Evolutionary conservation across 1,284 basidiomycete species (phyloP).

Genomic region (Sanguinoderma infundibulare): DNA sequence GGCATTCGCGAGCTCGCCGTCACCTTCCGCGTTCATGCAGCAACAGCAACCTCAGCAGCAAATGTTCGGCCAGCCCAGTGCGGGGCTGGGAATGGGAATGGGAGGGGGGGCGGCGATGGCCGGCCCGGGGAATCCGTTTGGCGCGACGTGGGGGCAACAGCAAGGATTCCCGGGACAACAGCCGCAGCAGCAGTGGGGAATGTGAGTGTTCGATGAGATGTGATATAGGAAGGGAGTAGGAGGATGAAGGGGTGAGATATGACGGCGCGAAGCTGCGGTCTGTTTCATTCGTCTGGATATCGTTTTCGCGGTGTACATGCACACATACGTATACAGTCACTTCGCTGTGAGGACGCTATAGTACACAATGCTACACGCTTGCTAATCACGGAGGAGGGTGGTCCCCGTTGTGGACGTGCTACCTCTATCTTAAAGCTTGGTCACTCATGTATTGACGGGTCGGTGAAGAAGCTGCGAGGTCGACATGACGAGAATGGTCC

Average conservation of each 20-base stretch:
- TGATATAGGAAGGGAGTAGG: neutral
- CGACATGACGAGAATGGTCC: too few relatives aligned
- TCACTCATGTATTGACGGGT: too few relatives aligned
- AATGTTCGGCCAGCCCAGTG: constrained; percentile 20
- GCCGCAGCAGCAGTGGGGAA: constrained; percentile 28
- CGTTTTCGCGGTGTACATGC: neutral
- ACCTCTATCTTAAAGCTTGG: too few relatives aligned
- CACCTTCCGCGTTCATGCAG: constrained; percentile 23
- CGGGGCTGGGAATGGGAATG: neutral
- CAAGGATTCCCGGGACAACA: constrained; percentile 14
- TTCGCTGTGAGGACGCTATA: too few relatives aligned
- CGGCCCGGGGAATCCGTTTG: constrained; percentile 34
- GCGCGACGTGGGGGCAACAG: constrained; percentile 31
- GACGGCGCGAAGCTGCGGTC: neutral
- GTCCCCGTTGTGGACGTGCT: too few relatives aligned
- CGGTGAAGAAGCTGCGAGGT: too few relatives aligned
- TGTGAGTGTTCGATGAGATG: constrained; percentile 9
- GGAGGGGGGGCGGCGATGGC: neutral
- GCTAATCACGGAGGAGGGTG: too few relatives aligned
- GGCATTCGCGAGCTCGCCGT: constrained; percentile 20
- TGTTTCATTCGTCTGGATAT: neutral
- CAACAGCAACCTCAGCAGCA: constrained; percentile 16
- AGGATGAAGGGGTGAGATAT: neutral
- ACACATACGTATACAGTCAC: too few relatives aligned
- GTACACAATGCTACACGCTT: too few relatives aligned